These are phyloP conservation scores for Chytriomyces confervae DNA, from an alignment of 192 early-diverging fungal species.

Conservation along the genomic window DNA sequence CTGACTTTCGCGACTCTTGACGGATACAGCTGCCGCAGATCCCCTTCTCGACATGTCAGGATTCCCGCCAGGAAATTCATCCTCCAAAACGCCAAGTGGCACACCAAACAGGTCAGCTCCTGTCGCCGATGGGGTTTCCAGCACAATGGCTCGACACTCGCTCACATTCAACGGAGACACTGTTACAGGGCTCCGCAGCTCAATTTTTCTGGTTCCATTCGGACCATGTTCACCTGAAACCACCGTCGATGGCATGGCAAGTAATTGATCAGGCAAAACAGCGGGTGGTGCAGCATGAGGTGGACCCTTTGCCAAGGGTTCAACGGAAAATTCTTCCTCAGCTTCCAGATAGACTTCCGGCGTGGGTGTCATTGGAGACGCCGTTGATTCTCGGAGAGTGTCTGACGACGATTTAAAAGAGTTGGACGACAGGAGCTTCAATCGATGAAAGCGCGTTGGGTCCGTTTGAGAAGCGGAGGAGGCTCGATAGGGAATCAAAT, in stretches of 20 bases:
- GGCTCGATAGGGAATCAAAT: neutral
- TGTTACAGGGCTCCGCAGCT: constrained; percentile 12
- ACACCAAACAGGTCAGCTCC: constrained; percentile 28
- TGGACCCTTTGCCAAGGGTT: neutral
- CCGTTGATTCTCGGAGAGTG: neutral
- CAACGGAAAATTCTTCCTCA: neutral
- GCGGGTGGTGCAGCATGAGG: neutral
- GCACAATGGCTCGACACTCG: constrained; percentile 19
- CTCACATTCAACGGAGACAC: constrained; percentile 10
- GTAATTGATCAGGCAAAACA: neutral
- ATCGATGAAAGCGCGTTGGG: neutral
- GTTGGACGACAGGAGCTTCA: neutral
- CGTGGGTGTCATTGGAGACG: neutral
- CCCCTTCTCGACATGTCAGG: neutral
- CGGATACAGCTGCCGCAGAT: neutral
- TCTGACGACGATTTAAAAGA: neutral
- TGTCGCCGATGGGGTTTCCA: neutral
- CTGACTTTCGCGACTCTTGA: constrained; percentile 2
- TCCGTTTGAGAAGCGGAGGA: neutral
- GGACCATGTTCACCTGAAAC: neutral
- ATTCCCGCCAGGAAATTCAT: neutral
- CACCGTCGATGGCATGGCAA: neutral
- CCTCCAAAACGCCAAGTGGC: constrained; percentile 25
- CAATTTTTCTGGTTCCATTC: neutral
- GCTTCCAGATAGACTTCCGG: neutral